Base-by-base conservation (phyloP, 2,329 filamentous ascomycete genomes). In the Chalara sp. region DNA sequence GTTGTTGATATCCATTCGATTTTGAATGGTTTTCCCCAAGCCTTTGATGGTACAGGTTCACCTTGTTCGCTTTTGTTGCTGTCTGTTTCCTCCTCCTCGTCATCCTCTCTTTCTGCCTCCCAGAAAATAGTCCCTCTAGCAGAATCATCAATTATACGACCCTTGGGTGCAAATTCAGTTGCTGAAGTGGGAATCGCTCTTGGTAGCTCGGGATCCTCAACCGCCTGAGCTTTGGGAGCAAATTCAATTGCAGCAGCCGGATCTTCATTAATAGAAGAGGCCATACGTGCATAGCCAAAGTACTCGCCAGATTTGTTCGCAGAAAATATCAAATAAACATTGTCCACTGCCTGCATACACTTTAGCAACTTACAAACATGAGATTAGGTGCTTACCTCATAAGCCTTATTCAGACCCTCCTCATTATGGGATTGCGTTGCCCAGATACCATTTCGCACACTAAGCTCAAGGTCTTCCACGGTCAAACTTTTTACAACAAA, bases 231-330 rank as follows among this genome's bases (percentile, higher is more conserved):
- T 58, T 82, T 81, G 1, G 83, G 82, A 5, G 82, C 81, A 67
- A 89, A 85, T 62, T 86, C 77, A 46, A 87, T 81, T 1, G 83
- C 80, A 1, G 84, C 80, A 0, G 77, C 76, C 8, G 85, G 82
- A 58, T 95, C 87, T 49, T 91, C 80, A 59, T 86, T 84, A 61
- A 96, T 95, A 4, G 83, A 74, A 28, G 92, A 96, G 7, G 76
- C 73, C 92, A 97, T 97, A 37, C 87, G 83, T 21, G 91, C 92
- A 63, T 95, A 96, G 21, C 92, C 92, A 69, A 93, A 96, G 65
- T 96, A 97, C 68, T 96, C 92, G 10, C 92, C 92, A 0, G 92
- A 96, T 64, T 96, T 96, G 68, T 97, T 97, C 10, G 92, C 92
- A 1, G 92, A 97, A 67, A 97, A 97, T 11, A 97, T 81, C 32